These are phyloP conservation scores for Suillus clintonianus DNA, from an alignment of 768 basidiomycete species.

Conservation along the genomic window DNA sequence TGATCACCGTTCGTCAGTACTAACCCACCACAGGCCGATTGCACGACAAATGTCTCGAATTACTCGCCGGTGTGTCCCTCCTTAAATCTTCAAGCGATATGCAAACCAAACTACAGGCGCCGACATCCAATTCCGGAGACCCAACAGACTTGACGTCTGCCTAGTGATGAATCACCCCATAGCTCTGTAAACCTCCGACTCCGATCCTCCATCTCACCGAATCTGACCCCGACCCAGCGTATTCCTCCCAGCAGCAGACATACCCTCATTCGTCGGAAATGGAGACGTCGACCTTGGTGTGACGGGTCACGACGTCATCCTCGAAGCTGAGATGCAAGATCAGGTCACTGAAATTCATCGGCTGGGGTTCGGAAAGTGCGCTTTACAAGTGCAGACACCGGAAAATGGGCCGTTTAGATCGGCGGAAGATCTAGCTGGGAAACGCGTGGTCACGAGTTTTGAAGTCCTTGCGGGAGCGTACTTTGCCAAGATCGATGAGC, in stretches of 20 bases:
- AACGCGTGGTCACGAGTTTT: slow-evolving; percentile 93
- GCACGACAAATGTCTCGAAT: slow-evolving; percentile 84
- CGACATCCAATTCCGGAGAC: slow-evolving; percentile 91
- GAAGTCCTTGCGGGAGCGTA: slow-evolving; percentile 83
- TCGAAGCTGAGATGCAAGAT: slow-evolving; percentile 82
- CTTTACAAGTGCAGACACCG: slow-evolving; percentile 89
- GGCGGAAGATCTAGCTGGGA: slow-evolving; percentile 82
- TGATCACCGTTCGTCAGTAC: slow-evolving; percentile 5
- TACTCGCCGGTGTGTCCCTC: slow-evolving; percentile 69
- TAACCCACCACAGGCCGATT: slow-evolving; percentile 61
- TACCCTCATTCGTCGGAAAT: slow-evolving; percentile 97
- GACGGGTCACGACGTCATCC: slow-evolving; percentile 96
- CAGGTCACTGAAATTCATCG: slow-evolving; percentile 78
- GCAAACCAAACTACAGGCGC: slow-evolving; percentile 56
- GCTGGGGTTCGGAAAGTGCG: slow-evolving; percentile 92
- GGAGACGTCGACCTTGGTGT: slow-evolving; percentile 97
- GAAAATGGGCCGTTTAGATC: slow-evolving; percentile 68
- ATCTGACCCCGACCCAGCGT: slow-evolving; percentile 52
- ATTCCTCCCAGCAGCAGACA: slow-evolving; percentile 95
- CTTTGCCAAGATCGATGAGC: slow-evolving; percentile 67
- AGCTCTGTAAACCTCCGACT: slow-evolving; percentile 69
- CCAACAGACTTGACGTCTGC: slow-evolving; percentile 87
- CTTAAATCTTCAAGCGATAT: neutral
- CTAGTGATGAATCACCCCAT: slow-evolving; percentile 93
- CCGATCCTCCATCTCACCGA: neutral